These are phyloP conservation scores for Candida succiphila DNA, from an alignment of 805 yeast genomes.

Conservation along the genomic window DNA sequence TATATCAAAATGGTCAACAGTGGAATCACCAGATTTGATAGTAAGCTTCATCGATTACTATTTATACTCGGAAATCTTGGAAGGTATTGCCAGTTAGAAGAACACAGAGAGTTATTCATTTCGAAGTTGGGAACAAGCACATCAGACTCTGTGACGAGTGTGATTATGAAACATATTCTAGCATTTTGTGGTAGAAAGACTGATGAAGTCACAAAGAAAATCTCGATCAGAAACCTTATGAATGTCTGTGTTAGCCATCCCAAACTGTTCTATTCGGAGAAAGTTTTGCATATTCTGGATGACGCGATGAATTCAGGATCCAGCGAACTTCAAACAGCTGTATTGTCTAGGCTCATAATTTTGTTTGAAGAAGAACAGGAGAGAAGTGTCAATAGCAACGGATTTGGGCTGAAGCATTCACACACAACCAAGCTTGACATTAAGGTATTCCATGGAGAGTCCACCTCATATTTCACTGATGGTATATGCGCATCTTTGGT, in stretches of 20 bases:
- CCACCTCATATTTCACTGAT: constrained; percentile 42
- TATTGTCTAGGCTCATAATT: constrained; percentile 46
- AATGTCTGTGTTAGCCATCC: constrained; percentile 55
- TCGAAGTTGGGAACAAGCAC: constrained; percentile 32
- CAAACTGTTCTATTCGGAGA: constrained; percentile 49
- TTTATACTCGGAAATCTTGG: constrained; percentile 66
- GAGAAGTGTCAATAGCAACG: constrained; percentile 29
- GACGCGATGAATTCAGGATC: constrained; percentile 30
- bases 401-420: constrained; percentile 27
- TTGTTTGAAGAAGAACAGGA: constrained; percentile 51
- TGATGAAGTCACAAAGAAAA: constrained; percentile 27
- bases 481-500: constrained; percentile 68
- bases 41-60: constrained; percentile 44
- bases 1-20: constrained; percentile 22
- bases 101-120: constrained; percentile 28
- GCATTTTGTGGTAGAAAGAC: constrained; percentile 32
- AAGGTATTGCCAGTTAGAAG: constrained; percentile 53
- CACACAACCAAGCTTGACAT: constrained; percentile 29
- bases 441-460: constrained; percentile 45
- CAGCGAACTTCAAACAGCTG: constrained; percentile 34
- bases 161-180: constrained; percentile 49
- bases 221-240: constrained; percentile 49
- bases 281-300: constrained; percentile 43
- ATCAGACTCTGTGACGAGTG: constrained; percentile 46
- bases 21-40: constrained; percentile 22